These are phyloP conservation scores for Musa beccarii DNA, from an alignment of 176 grass and related monocot genomes.

Conservation along the genomic window DNA sequence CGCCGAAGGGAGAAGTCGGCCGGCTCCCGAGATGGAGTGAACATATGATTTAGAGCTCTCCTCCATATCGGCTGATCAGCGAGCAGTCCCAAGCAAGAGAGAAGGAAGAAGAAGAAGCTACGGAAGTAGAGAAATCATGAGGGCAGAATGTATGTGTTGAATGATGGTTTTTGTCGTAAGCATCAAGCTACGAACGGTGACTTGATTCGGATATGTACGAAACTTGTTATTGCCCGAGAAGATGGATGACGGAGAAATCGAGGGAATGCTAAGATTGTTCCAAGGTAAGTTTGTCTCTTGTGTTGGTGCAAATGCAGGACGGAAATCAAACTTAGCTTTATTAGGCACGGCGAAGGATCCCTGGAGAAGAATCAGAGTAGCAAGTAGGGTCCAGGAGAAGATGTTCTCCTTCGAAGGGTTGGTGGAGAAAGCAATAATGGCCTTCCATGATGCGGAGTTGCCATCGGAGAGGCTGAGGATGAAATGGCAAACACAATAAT, in stretches of 20 bases:
- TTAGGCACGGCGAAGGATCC: no score
- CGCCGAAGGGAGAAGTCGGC: slow-evolving; percentile 9
- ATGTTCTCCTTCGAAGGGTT: no score
- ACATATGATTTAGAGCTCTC: neutral
- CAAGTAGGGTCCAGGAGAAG: no score
- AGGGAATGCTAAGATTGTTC: neutral
- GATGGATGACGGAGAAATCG: neutral
- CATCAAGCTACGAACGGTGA: neutral
- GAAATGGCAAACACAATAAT: no score
- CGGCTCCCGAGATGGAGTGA: slow-evolving; percentile 4
- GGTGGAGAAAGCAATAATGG: no score
- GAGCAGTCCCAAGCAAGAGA: neutral
- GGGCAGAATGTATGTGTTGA: neutral
- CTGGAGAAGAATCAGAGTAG: no score
- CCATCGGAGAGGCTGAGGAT: no score
- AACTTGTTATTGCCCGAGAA: neutral
- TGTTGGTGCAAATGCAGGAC: no score
- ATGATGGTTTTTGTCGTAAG: neutral
- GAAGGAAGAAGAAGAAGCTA: neutral
- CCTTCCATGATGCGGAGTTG: no score
- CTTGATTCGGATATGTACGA: neutral
- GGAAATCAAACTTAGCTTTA: no score
- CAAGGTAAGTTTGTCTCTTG: neutral
- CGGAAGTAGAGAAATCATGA: neutral
- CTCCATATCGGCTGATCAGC: neutral